phyloP scores from a whole-genome alignment of 2,329 filamentous ascomycete genomes.

The Chrysosphaeria jannelii region DNA sequence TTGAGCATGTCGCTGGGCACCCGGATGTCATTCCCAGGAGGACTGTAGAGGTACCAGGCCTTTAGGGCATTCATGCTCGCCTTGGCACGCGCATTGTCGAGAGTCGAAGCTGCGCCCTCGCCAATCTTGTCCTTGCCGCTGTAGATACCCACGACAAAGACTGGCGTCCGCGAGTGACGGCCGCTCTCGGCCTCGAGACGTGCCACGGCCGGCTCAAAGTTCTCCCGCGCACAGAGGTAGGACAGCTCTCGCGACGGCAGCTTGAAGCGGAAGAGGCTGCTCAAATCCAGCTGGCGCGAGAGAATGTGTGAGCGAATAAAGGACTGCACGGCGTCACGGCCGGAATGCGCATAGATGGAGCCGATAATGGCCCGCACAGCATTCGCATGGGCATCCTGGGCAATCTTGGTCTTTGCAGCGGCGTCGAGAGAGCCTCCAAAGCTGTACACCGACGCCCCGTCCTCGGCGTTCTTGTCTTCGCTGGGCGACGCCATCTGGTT shows the following conservation, averaged over 20 bases:
- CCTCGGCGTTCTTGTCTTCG: not conserved
- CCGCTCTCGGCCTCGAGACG: slow-evolving; percentile 78
- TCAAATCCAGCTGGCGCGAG: slow-evolving; percentile 45
- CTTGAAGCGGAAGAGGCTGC: slow-evolving; percentile 54
- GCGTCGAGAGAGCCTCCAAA: slow-evolving; percentile 2
- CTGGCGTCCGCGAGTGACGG: slow-evolving; percentile 52
- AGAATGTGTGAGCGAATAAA: slow-evolving; percentile 72
- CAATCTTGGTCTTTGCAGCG: slow-evolving; percentile 6
- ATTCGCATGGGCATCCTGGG: slow-evolving; percentile 17
- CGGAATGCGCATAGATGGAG: slow-evolving; percentile 60
- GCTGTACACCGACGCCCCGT: too few species aligned
- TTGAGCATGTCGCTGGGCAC: slow-evolving; percentile 41
- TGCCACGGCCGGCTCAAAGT: slow-evolving; percentile 65
- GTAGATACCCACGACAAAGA: slow-evolving; percentile 84
- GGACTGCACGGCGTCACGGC: slow-evolving; percentile 43
- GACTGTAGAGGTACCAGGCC: slow-evolving; percentile 89
- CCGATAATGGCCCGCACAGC: slow-evolving; percentile 68
- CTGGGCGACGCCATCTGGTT: slow-evolving; percentile 2
- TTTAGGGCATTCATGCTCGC: slow-evolving; percentile 70
- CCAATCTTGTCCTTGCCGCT: slow-evolving; percentile 75
- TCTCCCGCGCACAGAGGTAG: slow-evolving; percentile 60
- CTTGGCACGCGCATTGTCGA: slow-evolving; percentile 47
- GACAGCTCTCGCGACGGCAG: slow-evolving; percentile 60
- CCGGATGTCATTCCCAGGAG: slow-evolving; percentile 27
- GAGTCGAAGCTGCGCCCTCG: slow-evolving; percentile 53